phyloP scores from a whole-genome alignment of 352 stramenopile genomes.

The Phytopythium sindhum region DNA sequence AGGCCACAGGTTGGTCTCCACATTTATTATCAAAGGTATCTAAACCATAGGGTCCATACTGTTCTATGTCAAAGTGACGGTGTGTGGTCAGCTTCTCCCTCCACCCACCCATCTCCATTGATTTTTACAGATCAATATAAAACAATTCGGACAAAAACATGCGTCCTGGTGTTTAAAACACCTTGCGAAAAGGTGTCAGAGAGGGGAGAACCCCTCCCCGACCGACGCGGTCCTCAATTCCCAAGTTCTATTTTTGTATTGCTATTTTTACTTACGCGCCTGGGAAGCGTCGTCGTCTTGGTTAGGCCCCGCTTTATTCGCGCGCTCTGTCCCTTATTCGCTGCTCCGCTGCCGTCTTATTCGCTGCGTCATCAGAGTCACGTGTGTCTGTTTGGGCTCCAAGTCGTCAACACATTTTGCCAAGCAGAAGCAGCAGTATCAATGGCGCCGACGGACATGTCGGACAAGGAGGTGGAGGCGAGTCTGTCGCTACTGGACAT shows the following conservation, averaged over 20 bases:
- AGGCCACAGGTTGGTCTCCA: background rate
- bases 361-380: background rate
- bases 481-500: conserved; percentile 64
- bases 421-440: background rate
- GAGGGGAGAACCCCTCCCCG: too few species aligned
- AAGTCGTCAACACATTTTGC: too few species aligned
- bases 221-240: background rate
- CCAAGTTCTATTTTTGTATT: background rate
- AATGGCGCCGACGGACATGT: conserved; percentile 22
- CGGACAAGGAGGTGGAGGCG: conserved; percentile 55
- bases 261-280: background rate
- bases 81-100: background rate
- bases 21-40: background rate
- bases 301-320: background rate
- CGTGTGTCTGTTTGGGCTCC: background rate
- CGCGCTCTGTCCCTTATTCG: too few species aligned
- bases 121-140: background rate
- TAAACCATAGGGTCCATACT: background rate
- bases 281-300: background rate
- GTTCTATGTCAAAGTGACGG: background rate
- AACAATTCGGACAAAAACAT: background rate
- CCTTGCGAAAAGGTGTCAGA: too few species aligned
- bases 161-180: background rate
- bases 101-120: background rate
- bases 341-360: background rate